A percentile compares a stretch with the other conserved stretches of the same genome.
These are phyloP conservation scores for Cercophora scortea DNA, from an alignment of 495 filamentous ascomycete species.

Conservation along the genomic window DNA sequence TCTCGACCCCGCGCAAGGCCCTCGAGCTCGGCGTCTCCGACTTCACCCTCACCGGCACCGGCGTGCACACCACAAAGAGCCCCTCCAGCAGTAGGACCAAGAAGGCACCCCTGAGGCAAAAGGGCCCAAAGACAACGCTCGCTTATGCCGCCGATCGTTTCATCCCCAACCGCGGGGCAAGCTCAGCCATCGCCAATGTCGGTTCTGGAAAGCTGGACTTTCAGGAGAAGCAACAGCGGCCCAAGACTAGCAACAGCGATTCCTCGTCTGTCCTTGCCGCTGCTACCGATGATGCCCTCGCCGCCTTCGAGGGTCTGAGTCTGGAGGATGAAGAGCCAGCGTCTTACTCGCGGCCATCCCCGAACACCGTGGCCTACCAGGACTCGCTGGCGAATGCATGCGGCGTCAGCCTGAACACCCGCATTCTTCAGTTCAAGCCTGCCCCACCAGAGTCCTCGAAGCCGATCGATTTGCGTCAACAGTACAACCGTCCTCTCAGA, in stretches of 20 bases:
- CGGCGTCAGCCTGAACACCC: constrained; percentile 84
- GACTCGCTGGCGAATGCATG: constrained; percentile 87
- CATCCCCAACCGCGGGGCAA: constrained; percentile 85
- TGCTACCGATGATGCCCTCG: constrained; percentile 67
- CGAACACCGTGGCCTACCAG: constrained; percentile 84
- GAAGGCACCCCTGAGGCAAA: constrained; percentile 53
- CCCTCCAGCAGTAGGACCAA: constrained; percentile 60
- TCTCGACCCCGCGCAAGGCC: constrained; percentile 60
- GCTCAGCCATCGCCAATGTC: constrained; percentile 75
- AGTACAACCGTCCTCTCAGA: constrained; percentile 96
- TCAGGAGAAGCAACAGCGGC: constrained; percentile 54
- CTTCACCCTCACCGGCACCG: constrained; percentile 80
- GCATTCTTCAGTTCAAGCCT: constrained; percentile 98
- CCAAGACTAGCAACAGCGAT: constrained; percentile 55
- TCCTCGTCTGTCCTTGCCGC: constrained; percentile 56
- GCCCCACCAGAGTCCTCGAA: constrained; percentile 93
- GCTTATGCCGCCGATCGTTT: constrained; percentile 88
- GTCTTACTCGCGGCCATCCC: constrained; percentile 68
- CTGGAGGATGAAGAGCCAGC: constrained; percentile 46
- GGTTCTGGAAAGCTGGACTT: constrained; percentile 72
- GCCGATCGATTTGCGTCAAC: constrained; percentile 92
- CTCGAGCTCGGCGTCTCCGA: constrained; percentile 92
- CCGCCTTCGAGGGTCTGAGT: constrained; percentile 69
- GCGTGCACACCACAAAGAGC: constrained; percentile 51
- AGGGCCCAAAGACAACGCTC: constrained; percentile 71